Evolutionary conservation across 306 rosid genomes (phyloP).

Genomic region (Lupinus albus): DNA sequence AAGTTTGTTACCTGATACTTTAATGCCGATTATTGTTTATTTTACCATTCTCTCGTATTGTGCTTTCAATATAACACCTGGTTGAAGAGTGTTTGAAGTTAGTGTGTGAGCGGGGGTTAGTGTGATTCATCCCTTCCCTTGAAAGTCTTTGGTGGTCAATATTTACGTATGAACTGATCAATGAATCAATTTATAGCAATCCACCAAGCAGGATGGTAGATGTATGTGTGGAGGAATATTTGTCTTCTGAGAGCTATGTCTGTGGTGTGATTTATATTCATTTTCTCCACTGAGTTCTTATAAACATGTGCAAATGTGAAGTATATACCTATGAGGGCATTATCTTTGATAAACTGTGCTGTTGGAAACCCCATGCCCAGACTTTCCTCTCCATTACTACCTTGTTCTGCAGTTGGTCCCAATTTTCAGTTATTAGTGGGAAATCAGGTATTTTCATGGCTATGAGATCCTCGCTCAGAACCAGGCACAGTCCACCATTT

Average conservation of each 20-base stretch:
- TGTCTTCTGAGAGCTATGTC: neutral
- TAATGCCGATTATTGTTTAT: neutral
- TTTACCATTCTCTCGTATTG: too few species aligned
- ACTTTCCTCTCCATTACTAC: neutral
- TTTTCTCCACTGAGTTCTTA: neutral
- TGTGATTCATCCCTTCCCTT: neutral
- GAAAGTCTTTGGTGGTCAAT: neutral
- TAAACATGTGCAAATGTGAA: too few species aligned
- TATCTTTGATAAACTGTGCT: too few species aligned
- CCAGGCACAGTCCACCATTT: too few species aligned
- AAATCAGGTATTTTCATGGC: neutral
- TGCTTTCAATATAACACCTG: too few species aligned
- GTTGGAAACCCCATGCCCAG: too few species aligned
- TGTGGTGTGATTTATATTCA: neutral
- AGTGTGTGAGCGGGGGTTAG: neutral
- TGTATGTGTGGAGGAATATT: neutral
- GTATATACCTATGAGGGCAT: too few species aligned
- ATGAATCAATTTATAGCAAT: neutral
- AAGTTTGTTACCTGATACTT: neutral
- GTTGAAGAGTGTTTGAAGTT: neutral
- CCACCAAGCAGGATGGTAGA: neutral
- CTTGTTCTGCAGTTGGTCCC: neutral
- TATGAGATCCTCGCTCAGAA: too few species aligned
- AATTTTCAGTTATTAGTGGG: neutral
- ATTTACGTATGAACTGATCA: neutral